A percentile compares a stretch with the other conserved stretches of the same genome.
Evolutionary conservation across 2,329 filamentous ascomycete species (phyloP).

Genomic region (Cordyceps pruinosa): DNA sequence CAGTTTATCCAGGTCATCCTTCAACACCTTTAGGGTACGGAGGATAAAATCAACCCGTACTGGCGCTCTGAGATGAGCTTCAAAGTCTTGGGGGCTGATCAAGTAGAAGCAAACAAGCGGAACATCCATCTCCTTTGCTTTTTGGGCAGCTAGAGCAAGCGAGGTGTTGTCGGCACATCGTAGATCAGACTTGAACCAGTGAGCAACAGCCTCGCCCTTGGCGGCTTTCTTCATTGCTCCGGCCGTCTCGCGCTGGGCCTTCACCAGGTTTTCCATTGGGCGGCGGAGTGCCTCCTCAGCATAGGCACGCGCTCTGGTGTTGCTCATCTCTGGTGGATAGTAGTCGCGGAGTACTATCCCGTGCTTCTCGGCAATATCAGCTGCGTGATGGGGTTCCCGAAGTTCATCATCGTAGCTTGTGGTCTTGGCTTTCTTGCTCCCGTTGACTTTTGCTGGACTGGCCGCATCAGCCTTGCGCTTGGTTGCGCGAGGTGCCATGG

Average conservation of each 20-base stretch:
- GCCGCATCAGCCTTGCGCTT: constrained; percentile 22
- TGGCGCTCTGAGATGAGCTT: constrained; percentile 69
- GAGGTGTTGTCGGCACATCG: constrained; percentile 67
- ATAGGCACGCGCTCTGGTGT: constrained; percentile 68
- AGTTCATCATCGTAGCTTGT: constrained; percentile 27
- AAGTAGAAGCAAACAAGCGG: constrained; percentile 73
- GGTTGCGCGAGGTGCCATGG: constrained; percentile 22
- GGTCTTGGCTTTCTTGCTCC: constrained; percentile 29
- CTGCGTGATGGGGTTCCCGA: constrained; percentile 39
- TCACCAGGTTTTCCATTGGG: constrained; percentile 62
- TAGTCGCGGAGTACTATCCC: constrained; percentile 66
- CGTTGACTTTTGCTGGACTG: constrained; percentile 18
- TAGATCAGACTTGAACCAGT: constrained; percentile 88
- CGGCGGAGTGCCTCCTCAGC: constrained; percentile 60
- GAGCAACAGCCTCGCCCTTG: constrained; percentile 55
- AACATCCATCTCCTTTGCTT: constrained; percentile 58
- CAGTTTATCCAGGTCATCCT: constrained; percentile 58
- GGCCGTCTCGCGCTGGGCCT: constrained; percentile 48
- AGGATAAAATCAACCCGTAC: constrained; percentile 74
- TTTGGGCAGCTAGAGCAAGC: constrained; percentile 57
- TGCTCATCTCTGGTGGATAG: constrained; percentile 83
- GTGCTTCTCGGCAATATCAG: constrained; percentile 41
- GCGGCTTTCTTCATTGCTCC: constrained; percentile 30
- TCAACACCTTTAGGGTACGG: constrained; percentile 60
- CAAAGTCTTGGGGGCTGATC: constrained; percentile 74